Evolutionary conservation across 2,329 filamentous ascomycete genomes (phyloP).

Genomic region (Metarhizium guizhouense): DNA sequence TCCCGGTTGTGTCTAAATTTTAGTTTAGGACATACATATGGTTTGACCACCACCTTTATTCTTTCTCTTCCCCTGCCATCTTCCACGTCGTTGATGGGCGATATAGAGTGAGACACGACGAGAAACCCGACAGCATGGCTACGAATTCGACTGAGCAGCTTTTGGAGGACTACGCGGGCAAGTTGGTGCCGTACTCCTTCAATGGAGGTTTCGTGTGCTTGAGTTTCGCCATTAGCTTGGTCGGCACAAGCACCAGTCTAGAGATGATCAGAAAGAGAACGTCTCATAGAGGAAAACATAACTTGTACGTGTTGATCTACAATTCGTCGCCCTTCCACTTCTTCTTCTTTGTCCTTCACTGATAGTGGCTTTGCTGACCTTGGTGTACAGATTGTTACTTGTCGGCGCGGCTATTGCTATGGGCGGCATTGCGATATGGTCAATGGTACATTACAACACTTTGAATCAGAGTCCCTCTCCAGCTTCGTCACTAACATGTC

Average conservation of each 20-base stretch:
- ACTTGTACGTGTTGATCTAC: constrained; percentile 45
- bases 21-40: background rate
- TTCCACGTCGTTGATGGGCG: background rate
- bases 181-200: constrained; percentile 40
- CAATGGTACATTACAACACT: constrained; percentile 41
- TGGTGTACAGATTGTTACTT: constrained; percentile 45
- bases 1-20: background rate
- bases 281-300: constrained; percentile 56
- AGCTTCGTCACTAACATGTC: background rate
- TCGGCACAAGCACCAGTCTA: constrained; percentile 70
- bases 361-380: too few relatives aligned
- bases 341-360: background rate
- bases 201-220: constrained; percentile 56
- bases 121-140: constrained; percentile 3
- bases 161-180: constrained; percentile 31
- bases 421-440: constrained; percentile 69
- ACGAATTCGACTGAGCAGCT: constrained; percentile 15
- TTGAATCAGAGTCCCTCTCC: too few relatives aligned
- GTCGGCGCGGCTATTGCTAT: constrained; percentile 58
- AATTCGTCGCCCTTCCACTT: background rate
- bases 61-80: background rate
- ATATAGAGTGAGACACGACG: background rate
- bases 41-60: background rate
- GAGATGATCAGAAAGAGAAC: constrained; percentile 74
- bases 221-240: constrained; percentile 67